Evolutionary conservation across 2,329 filamentous ascomycete genomes (phyloP).

Genomic region (Ophiostoma australiae): DNA sequence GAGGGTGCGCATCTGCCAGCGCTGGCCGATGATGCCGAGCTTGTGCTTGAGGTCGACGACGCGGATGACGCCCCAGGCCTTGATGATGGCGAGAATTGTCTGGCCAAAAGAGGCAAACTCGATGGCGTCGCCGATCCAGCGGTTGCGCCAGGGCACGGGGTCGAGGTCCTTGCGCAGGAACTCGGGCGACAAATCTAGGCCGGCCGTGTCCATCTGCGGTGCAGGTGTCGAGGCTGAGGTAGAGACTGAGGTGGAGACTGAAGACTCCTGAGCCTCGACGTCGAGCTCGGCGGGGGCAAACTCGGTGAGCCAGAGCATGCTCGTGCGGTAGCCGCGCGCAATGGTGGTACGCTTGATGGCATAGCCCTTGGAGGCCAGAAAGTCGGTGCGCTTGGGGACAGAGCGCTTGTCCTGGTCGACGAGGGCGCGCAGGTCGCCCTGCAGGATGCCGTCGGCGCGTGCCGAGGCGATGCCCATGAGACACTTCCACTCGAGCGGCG

Average conservation of each 20-base stretch:
- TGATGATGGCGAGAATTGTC: slow-evolving; percentile 53
- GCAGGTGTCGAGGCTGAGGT: background rate
- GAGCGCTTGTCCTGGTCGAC: slow-evolving; percentile 60
- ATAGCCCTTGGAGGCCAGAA: slow-evolving; percentile 56
- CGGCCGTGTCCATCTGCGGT: slow-evolving; percentile 17
- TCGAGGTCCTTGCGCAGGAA: slow-evolving; percentile 41
- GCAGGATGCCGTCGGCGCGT: slow-evolving; percentile 52
- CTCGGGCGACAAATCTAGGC: slow-evolving; percentile 34
- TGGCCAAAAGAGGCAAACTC: slow-evolving; percentile 55
- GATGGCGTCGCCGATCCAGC: slow-evolving; percentile 55
- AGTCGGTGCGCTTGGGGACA: slow-evolving; percentile 56
- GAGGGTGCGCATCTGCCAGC: slow-evolving; percentile 56
- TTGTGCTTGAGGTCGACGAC: slow-evolving; percentile 55
- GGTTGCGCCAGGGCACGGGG: slow-evolving; percentile 51
- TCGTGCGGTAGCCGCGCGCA: slow-evolving; percentile 55
- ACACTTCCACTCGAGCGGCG: slow-evolving; percentile 55
- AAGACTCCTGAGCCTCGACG: slow-evolving; percentile 30
- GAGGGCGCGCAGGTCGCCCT: slow-evolving; percentile 54
- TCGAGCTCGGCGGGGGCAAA: slow-evolving; percentile 47
- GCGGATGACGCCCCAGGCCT: slow-evolving; percentile 55
- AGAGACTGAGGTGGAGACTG: background rate
- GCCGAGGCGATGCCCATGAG: slow-evolving; percentile 54
- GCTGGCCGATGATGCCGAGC: slow-evolving; percentile 50
- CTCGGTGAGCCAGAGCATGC: slow-evolving; percentile 55
- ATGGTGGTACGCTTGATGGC: slow-evolving; percentile 57